These are phyloP conservation scores for Penicillium rolfsii DNA, from an alignment of 2,329 filamentous ascomycete genomes.

Conservation along the genomic window DNA sequence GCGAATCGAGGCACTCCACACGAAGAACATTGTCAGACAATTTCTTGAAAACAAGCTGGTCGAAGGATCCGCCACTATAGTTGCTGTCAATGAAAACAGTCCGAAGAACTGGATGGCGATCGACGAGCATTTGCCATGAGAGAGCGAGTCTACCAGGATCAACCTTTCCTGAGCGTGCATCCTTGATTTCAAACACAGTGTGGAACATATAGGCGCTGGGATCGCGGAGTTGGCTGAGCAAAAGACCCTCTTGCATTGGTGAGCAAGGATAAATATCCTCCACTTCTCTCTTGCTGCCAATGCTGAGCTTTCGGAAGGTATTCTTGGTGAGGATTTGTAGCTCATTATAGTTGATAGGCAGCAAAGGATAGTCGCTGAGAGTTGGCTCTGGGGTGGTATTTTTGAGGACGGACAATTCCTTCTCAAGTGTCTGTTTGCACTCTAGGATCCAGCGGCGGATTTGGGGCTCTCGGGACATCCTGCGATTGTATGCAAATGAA, in stretches of 20 bases:
- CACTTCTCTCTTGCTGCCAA: constrained; percentile 34
- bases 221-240: constrained; percentile 44
- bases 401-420: constrained; percentile 31
- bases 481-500: constrained; percentile 54
- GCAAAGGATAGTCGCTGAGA: constrained; percentile 49
- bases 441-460: constrained; percentile 50
- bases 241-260: constrained; percentile 43
- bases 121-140: constrained; percentile 40
- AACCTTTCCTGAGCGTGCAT: constrained; percentile 25
- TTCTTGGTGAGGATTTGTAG: constrained; percentile 42
- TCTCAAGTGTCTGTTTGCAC: constrained; percentile 44
- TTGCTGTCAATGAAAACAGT: constrained; percentile 42
- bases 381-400: constrained; percentile 39
- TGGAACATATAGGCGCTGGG: constrained; percentile 43
- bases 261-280: constrained; percentile 45
- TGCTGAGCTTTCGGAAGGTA: constrained; percentile 42
- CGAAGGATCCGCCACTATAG: constrained; percentile 40
- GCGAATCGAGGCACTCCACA: constrained; percentile 36
- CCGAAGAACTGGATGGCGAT: constrained; percentile 39
- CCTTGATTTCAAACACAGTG: constrained; percentile 40
- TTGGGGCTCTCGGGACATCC: constrained; percentile 49
- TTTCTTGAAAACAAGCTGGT: constrained; percentile 42
- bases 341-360: constrained; percentile 47
- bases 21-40: constrained; percentile 31
- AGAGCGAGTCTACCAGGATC: constrained; percentile 34